These are phyloP conservation scores for Rhynchospora tenuis DNA, from an alignment of 176 grass and related monocot species.

Conservation along the genomic window DNA sequence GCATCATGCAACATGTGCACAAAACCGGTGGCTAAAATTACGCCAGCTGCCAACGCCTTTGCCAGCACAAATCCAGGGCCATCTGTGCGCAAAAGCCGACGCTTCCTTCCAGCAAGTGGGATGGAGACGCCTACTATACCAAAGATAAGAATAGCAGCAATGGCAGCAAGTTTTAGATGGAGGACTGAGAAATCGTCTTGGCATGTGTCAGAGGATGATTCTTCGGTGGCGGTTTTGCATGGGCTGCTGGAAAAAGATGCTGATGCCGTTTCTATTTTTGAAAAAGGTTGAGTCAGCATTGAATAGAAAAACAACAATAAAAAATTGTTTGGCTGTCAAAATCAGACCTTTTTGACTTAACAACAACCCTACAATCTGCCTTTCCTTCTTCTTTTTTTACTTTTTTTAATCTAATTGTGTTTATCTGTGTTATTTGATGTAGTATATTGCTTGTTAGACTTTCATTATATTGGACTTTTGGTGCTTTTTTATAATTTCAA, in stretches of 20 bases:
- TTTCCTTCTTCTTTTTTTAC: neutral
- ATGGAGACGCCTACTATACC: slow-evolving; percentile 49
- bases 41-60: slow-evolving; percentile 69
- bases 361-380: neutral
- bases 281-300: neutral
- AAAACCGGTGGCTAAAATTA: slow-evolving; percentile 81
- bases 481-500: neutral
- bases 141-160: slow-evolving; percentile 42
- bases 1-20: slow-evolving; percentile 80
- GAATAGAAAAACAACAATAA: neutral
- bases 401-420: neutral
- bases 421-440: neutral
- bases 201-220: slow-evolving; percentile 26
- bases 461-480: neutral
- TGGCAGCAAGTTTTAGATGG: slow-evolving; percentile 51
- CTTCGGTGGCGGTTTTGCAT: neutral
- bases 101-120: slow-evolving; percentile 52
- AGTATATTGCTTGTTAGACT: neutral
- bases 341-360: neutral
- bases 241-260: neutral
- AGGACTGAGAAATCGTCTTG: slow-evolving; percentile 38
- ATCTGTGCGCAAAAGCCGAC: slow-evolving; percentile 44
- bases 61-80: slow-evolving; percentile 35
- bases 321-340: neutral
- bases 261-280: slow-evolving; percentile 6